Conservation (phyloP, 495 filamentous ascomycete genomes). For the Viridothelium virens region DNA sequence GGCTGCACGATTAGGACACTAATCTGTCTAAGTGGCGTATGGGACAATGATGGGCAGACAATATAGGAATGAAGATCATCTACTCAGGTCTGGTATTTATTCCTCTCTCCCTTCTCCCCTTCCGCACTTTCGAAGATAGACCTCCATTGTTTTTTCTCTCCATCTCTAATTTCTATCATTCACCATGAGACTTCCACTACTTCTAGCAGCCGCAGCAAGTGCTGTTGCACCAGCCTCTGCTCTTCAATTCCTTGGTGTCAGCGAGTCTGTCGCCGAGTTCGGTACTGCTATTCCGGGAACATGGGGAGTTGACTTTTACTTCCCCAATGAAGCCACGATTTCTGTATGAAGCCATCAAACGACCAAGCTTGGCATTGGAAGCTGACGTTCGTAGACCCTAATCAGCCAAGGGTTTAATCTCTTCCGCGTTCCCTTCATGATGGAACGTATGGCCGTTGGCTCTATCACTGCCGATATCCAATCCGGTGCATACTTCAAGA, state of each 20-base stretch:
- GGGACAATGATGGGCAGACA: background rate
- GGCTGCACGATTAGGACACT: too few species aligned
- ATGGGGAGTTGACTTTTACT: slow-evolving; percentile 3
- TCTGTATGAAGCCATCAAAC: background rate
- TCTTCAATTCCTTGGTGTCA: slow-evolving; percentile 19
- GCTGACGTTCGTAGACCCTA: slow-evolving; percentile 30
- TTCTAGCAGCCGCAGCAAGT: background rate
- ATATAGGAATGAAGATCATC: background rate
- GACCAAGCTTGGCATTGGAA: background rate
- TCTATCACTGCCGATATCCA: slow-evolving; percentile 40
- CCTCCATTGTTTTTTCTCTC: background rate
- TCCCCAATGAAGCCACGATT: background rate
- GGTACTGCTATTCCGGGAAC: slow-evolving; percentile 19
- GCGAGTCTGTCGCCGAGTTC: slow-evolving; percentile 26
- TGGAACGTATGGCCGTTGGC: slow-evolving; percentile 58
- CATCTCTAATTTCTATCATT: background rate
- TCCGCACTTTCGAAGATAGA: too few species aligned
- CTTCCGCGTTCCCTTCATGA: slow-evolving; percentile 62
- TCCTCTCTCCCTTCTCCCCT: too few species aligned
- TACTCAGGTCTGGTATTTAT: background rate
- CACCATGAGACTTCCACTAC: background rate
- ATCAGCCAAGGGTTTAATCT: slow-evolving; percentile 58
- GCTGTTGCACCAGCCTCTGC: slow-evolving; percentile 5
- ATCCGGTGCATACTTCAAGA: slow-evolving; percentile 37
- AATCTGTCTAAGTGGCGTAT: too few species aligned